Evolutionary conservation across 2,329 filamentous ascomycete species (phyloP).

Genomic region (Fusarium haematococcum): DNA sequence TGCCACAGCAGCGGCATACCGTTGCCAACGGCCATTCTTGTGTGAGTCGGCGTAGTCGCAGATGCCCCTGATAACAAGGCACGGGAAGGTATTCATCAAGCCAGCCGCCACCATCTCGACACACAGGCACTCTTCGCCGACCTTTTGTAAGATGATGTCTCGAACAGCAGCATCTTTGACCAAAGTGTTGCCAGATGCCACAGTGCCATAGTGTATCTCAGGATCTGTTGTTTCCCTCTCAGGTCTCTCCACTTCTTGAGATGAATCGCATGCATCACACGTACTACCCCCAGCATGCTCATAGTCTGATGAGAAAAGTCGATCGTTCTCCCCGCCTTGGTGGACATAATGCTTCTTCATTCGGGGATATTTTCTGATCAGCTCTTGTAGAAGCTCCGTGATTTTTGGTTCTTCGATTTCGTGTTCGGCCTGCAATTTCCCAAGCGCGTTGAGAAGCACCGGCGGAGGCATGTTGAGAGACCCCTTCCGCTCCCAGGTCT

Average conservation of each 20-base stretch:
- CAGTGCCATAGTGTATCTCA: constrained; percentile 37
- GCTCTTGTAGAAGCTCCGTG: background rate
- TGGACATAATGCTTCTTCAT: background rate
- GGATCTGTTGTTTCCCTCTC: constrained; percentile 9
- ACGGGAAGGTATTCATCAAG: background rate
- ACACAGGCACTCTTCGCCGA: background rate
- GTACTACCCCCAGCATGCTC: background rate
- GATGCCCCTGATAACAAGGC: background rate
- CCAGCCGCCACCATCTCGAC: background rate
- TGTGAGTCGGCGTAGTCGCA: background rate
- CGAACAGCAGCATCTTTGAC: constrained; percentile 23
- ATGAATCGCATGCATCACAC: background rate
- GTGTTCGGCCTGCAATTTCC: background rate
- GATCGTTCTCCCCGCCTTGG: background rate
- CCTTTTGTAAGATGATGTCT: background rate
- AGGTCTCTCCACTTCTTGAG: background rate
- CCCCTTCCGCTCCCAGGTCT: background rate
- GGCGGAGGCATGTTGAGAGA: background rate
- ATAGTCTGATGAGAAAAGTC: background rate
- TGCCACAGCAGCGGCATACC: background rate
- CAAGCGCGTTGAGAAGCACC: background rate
- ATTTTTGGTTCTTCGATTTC: background rate
- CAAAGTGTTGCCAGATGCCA: constrained; percentile 41
- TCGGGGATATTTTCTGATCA: background rate
- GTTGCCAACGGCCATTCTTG: background rate